Base-by-base conservation (phyloP, 768 basidiomycete species). In the Trametes elegans region DNA sequence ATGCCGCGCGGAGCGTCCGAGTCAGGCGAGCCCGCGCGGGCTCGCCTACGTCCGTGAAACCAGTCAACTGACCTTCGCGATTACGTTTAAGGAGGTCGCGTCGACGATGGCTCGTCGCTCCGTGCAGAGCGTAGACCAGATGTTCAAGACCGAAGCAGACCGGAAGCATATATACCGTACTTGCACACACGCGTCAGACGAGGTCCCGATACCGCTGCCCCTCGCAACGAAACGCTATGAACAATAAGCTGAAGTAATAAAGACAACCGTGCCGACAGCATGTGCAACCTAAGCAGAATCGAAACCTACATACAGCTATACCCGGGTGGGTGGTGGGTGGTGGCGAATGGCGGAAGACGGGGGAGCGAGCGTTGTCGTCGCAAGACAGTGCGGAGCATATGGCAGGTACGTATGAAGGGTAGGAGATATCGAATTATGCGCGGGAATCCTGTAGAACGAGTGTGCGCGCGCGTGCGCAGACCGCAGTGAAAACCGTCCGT, bases 201-300 rank as follows among this genome's bases (percentile, higher is more conserved):
- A 23, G 31, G 35, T 35, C 13, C 21, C 34, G 16, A 38, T 19
- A 38, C 3, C 26, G 26, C 36, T 16, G 36, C 47, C 26, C 24
- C 35, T n/a, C 18, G 36, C 48, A 49, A 28, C 27, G 26, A 39
- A 28, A n/a, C n/a, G n/a, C 48, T 42, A 55, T 49, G n/a, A 13
- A 49, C 48, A 58, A 58, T 58, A 58, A 58, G 7, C 28, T 52
- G 51, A 57, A 53, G 29, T 46, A 58, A 58, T 58, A 58, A 58
- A 53, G 31, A 58, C 46, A 31, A 14, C 28, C 6, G 39, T 2
- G 34, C 16, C 29, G 31, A 49, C 9, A 48, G 48, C 48, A 39
- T 39, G 29, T 29, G 16, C 28, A 24, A 29, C 44, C 24, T 29
- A 10, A 38, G 8, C 3, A 19, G 21, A 32, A 45, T n/a, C n/a